Evolutionary conservation across 768 basidiomycete genomes (phyloP).

Genomic region (Termitomyces sp.): DNA sequence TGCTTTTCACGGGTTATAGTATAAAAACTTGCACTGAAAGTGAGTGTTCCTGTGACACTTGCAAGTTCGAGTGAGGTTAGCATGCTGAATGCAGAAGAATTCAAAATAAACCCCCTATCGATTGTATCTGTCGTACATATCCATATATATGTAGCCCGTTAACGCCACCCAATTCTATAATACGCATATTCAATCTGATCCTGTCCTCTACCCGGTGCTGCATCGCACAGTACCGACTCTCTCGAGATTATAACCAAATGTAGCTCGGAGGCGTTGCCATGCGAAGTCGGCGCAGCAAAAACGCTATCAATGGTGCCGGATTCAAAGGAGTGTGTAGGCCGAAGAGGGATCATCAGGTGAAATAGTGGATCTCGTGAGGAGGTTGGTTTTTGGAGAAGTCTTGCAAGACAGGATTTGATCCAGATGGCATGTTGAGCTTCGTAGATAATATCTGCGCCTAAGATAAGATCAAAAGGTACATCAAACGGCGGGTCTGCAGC

Average conservation of each 20-base stretch:
- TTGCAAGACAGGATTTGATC: slow-evolving; percentile 62
- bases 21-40: background rate
- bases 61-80: background rate
- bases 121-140: too few relatives aligned
- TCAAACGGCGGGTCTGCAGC: slow-evolving; percentile 23
- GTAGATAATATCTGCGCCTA: slow-evolving; percentile 86
- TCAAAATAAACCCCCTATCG: too few relatives aligned
- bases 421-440: slow-evolving; percentile 67
- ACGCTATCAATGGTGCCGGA: slow-evolving; percentile 55
- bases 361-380: slow-evolving; percentile 37
- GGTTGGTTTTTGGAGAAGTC: slow-evolving; percentile 40
- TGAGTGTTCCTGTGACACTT: background rate
- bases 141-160: background rate
- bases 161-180: slow-evolving; percentile 71
- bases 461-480: slow-evolving; percentile 61
- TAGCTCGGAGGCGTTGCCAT: background rate
- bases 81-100: too few relatives aligned
- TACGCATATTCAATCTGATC: slow-evolving; percentile 69
- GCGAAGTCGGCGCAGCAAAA: slow-evolving; percentile 34
- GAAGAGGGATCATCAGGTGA: slow-evolving; percentile 77
- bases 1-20: background rate
- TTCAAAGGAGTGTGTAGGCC: slow-evolving; percentile 61
- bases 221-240: slow-evolving; percentile 56
- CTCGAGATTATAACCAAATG: slow-evolving; percentile 51
- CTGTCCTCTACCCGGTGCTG: slow-evolving; percentile 32